phyloP scores from a whole-genome alignment of 352 stramenopile species.

The Pythium chondricola region DNA sequence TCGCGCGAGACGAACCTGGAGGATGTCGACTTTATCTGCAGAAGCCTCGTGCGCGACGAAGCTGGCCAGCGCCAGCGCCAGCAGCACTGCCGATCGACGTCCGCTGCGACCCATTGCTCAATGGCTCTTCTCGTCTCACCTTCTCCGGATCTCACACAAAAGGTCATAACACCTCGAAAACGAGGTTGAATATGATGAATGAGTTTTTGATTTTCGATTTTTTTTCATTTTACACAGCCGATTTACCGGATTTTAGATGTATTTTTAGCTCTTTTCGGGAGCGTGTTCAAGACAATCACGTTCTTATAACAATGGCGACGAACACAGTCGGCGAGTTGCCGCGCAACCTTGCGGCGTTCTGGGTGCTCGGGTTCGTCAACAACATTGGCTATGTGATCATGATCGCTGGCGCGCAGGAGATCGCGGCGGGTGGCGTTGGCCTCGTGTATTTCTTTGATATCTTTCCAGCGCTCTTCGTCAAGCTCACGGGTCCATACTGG shows the following conservation, averaged over 20 bases:
- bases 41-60: background rate
- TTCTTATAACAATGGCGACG: background rate
- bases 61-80: background rate
- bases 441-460: slow-evolving; percentile 92
- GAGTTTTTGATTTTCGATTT: background rate
- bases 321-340: slow-evolving; percentile 21
- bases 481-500: slow-evolving; percentile 90
- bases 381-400: slow-evolving; percentile 94
- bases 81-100: background rate
- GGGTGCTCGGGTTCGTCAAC: slow-evolving; percentile 90
- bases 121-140: background rate
- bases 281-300: too few relatives aligned
- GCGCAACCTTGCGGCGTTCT: slow-evolving; percentile 85
- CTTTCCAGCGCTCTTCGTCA: slow-evolving; percentile 84
- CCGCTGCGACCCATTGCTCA: background rate
- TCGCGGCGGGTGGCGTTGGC: slow-evolving; percentile 84
- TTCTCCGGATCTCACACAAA: background rate
- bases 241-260: too few relatives aligned
- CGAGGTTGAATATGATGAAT: slow-evolving; percentile 11
- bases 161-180: slow-evolving; percentile 12
- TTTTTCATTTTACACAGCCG: background rate
- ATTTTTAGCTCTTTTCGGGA: too few relatives aligned
- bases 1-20: slow-evolving; percentile 8
- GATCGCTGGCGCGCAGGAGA: slow-evolving; percentile 91
- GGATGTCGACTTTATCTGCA: slow-evolving; percentile 9